A percentile compares a stretch with the other conserved stretches of the same genome.
Conservation (phyloP, 2,329 filamentous ascomycete genomes). For the Rugonectria rugulosa region DNA sequence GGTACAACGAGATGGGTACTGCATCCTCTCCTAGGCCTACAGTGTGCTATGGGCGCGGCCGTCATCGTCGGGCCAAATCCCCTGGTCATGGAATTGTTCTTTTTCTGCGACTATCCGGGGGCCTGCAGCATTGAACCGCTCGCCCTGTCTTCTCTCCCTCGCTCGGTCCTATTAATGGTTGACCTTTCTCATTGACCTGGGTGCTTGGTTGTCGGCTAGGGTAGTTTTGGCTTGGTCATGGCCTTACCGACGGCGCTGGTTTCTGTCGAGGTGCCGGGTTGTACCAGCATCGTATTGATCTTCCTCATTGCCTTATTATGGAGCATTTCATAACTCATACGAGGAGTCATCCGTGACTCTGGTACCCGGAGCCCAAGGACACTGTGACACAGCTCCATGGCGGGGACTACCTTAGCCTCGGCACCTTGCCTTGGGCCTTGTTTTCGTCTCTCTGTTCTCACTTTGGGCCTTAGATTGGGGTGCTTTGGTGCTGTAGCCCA, state of each 20-base stretch:
- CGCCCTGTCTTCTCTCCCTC: slow-evolving; percentile 4
- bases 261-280: slow-evolving; percentile 16
- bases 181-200: background rate
- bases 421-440: slow-evolving; percentile 1
- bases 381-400: background rate
- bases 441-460: background rate
- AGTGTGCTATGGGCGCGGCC: slow-evolving; percentile 8
- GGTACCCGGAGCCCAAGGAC: too few relatives aligned
- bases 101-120: slow-evolving; percentile 34
- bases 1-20: slow-evolving; percentile 23
- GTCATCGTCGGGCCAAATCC: slow-evolving; percentile 13
- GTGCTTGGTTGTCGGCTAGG: slow-evolving; percentile 4
- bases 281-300: slow-evolving; percentile 20
- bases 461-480: slow-evolving; percentile 2
- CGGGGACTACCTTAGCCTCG: slow-evolving; percentile 8
- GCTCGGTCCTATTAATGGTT: background rate
- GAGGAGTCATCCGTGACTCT: too few relatives aligned
- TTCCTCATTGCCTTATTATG: slow-evolving; percentile 9
- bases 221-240: slow-evolving; percentile 1
- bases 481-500: slow-evolving; percentile 2
- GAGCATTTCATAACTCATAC: slow-evolving; percentile 8
- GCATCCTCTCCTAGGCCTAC: slow-evolving; percentile 13
- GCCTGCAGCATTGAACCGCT: slow-evolving; percentile 23
- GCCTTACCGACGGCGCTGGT: slow-evolving; percentile 17
- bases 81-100: slow-evolving; percentile 41